These are phyloP conservation scores for Ceratobasidium sp. DNA, from an alignment of 1,284 basidiomycete genomes.

Conservation along the genomic window DNA sequence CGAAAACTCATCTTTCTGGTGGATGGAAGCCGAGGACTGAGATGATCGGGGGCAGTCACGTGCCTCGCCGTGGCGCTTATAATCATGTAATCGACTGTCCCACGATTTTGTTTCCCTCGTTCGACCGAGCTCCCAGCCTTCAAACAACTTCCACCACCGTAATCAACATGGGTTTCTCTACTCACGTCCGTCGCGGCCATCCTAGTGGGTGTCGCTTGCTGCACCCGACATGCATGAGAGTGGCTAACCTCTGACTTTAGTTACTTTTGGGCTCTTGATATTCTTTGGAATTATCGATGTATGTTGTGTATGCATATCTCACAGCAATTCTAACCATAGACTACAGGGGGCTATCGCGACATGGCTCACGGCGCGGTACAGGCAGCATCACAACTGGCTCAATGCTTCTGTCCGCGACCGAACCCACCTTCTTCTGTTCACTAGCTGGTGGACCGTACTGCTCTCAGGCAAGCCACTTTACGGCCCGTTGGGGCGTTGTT, in stretches of 20 bases:
- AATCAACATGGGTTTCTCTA: slow-evolving; percentile 17
- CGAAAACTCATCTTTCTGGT: slow-evolving; percentile 17
- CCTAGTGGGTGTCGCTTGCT: slow-evolving; percentile 54
- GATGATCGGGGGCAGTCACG: no score
- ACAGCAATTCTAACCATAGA: neutral
- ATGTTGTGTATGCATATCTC: slow-evolving; percentile 33
- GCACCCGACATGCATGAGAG: slow-evolving; percentile 7
- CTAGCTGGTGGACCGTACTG: slow-evolving; percentile 69
- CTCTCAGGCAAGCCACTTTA: slow-evolving; percentile 48
- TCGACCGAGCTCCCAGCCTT: slow-evolving; percentile 14
- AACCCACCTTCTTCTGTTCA: slow-evolving; percentile 69
- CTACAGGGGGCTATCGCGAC: slow-evolving; percentile 67
- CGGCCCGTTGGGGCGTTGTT: neutral
- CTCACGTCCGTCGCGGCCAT: slow-evolving; percentile 58
- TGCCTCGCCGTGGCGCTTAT: no score
- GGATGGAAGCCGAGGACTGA: neutral
- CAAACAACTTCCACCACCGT: slow-evolving; percentile 16
- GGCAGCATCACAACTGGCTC: slow-evolving; percentile 56
- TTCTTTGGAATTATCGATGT: slow-evolving; percentile 66
- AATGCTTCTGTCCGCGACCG: slow-evolving; percentile 61
- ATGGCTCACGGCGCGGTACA: slow-evolving; percentile 67
- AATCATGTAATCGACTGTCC: slow-evolving; percentile 14
- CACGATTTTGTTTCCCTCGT: slow-evolving; percentile 23
- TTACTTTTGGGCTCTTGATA: slow-evolving; percentile 61
- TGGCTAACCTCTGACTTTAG: slow-evolving; percentile 48